Conservation (phyloP, 129 eudicot genomes). For the Daucus carota region DH1_v3.0 NC_030382.2:28392001-28392500, state of each 20-base stretch:
- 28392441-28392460: neutral
- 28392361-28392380: too few species aligned
- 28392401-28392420: neutral
- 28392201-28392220: neutral
- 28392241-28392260: neutral
- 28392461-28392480: neutral
- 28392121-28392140: conserved; percentile 89
- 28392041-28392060: conserved; percentile 73
- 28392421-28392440: neutral
- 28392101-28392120: conserved; percentile 95
- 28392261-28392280: neutral
- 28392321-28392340: too few species aligned
- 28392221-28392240: neutral
- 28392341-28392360: too few species aligned
- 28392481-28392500: neutral
- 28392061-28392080: conserved; percentile 91
- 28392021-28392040: conserved; percentile 60
- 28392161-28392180: conserved; percentile 10
- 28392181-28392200: neutral
- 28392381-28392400: too few species aligned
- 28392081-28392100: conserved; percentile 87
- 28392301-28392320: neutral
- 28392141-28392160: conserved; percentile 91
- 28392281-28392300: neutral
- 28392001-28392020: conserved; percentile 76